phyloP scores from a whole-genome alignment of 805 yeast species.

The Cyberlindnera mycetangii region DNA sequence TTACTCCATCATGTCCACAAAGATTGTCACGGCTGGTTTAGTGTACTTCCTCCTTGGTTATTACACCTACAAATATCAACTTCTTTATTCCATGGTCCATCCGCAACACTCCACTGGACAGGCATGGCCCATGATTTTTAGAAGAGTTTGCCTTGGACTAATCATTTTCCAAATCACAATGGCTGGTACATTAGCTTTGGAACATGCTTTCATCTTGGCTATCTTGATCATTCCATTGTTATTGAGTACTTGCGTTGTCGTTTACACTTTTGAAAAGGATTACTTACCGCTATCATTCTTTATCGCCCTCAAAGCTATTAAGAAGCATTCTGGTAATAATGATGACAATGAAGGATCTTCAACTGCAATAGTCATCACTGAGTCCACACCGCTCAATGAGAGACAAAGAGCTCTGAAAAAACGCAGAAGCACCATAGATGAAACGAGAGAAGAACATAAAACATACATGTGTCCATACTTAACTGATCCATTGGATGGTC shows the following conservation, averaged over 20 bases:
- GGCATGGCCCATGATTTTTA: constrained; percentile 88
- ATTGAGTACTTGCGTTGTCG: constrained; percentile 55
- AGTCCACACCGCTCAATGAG: not conserved
- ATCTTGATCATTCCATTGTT: constrained; percentile 75
- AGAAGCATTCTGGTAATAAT: constrained; percentile 5
- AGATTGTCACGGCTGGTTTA: constrained; percentile 81
- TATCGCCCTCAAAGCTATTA: constrained; percentile 81
- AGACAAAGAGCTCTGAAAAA: constrained; percentile 14
- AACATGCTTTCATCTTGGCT: constrained; percentile 75
- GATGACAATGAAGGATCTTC: not conserved
- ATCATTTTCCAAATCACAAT: constrained; percentile 85
- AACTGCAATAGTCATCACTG: not conserved
- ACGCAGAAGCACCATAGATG: constrained; percentile 28
- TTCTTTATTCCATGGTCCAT: constrained; percentile 87
- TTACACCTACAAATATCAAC: constrained; percentile 86
- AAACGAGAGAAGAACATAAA: constrained; percentile 33
- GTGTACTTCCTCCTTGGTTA: constrained; percentile 83
- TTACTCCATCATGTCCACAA: constrained; percentile 87
- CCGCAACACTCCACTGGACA: constrained; percentile 97
- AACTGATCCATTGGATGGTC: constrained; percentile 73
- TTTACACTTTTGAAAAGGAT: constrained; percentile 80
- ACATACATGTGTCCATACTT: constrained; percentile 78
- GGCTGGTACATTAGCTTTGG: constrained; percentile 86
- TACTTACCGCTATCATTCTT: constrained; percentile 80
- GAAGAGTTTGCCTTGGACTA: constrained; percentile 80